A percentile compares a stretch with the other conserved stretches of the same genome.
Conservation (phyloP, 2,329 filamentous ascomycete genomes). For the Dactylellina haptotyla region DNA sequence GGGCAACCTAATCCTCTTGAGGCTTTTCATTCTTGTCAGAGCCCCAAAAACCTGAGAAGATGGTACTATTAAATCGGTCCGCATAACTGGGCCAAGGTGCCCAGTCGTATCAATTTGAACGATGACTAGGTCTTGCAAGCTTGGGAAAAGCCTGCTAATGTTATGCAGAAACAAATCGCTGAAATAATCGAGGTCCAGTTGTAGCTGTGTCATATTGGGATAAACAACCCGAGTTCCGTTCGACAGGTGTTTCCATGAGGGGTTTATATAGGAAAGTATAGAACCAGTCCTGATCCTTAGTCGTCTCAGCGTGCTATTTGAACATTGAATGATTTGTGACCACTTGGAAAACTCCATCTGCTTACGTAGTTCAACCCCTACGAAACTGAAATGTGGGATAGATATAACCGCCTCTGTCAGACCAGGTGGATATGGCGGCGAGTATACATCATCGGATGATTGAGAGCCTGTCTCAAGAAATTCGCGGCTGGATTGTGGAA, state of each 20-base stretch:
- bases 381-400: not conserved
- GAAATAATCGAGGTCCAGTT: not conserved
- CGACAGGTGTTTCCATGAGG: not conserved
- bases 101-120: not conserved
- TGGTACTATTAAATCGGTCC: not conserved
- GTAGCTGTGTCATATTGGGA: not conserved
- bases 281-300: not conserved
- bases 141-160: not conserved
- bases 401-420: not conserved
- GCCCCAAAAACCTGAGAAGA: not conserved
- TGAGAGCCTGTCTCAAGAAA: not conserved
- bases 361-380: not conserved
- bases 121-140: slow-evolving; percentile 4
- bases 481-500: not conserved
- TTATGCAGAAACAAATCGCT: not conserved
- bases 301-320: not conserved
- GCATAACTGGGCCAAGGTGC: not conserved
- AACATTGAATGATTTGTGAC: not conserved
- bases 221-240: not conserved
- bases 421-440: not conserved
- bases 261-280: not conserved
- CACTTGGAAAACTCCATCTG: not conserved
- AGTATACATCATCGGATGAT: not conserved
- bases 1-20: not conserved
- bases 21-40: not conserved